Percentiles rank a stretch among this genome's conserved stretches.
Evolutionary conservation across 257 asterid genomes (phyloP).

Genomic region (Thymus mandschuricus): DNA sequence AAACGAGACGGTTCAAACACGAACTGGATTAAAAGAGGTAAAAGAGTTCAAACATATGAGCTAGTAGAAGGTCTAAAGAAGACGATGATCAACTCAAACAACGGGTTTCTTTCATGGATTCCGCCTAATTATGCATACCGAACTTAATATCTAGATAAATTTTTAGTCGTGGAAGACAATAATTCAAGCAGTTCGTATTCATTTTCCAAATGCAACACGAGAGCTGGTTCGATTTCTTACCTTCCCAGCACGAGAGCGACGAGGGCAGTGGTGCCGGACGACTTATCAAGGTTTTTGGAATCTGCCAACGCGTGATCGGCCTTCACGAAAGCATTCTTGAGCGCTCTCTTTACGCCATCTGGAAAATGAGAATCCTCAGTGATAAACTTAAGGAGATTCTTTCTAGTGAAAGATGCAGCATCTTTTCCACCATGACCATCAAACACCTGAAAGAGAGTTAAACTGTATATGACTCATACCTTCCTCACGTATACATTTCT

Average conservation of each 20-base stretch:
- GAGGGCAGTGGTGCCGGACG: conserved; percentile 81
- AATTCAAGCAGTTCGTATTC: neutral
- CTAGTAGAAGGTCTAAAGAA: neutral
- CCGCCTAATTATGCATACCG: neutral
- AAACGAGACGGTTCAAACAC: neutral
- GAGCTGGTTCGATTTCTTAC: conserved; percentile 40
- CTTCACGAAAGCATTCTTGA: conserved; percentile 72
- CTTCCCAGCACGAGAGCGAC: conserved; percentile 74
- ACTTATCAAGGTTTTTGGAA: conserved; percentile 59
- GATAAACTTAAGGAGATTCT: conserved; percentile 65
- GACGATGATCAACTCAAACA: neutral
- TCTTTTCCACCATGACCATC: conserved; percentile 90
- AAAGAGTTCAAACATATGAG: neutral
- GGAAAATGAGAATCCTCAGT: conserved; percentile 79
- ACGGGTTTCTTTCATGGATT: too few relatives aligned
- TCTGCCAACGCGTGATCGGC: conserved; percentile 79
- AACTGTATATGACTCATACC: conserved; percentile 6
- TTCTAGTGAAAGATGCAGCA: conserved; percentile 77
- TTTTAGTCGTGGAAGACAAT: neutral
- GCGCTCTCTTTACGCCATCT: conserved; percentile 59
- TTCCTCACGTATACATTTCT: conserved; percentile 6
- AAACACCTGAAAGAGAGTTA: conserved; percentile 62
- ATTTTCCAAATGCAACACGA: neutral
- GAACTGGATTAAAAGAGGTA: neutral
- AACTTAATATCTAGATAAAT: neutral